phyloP scores from a whole-genome alignment of 805 yeast genomes.

The Candida endomychidarum region DNA sequence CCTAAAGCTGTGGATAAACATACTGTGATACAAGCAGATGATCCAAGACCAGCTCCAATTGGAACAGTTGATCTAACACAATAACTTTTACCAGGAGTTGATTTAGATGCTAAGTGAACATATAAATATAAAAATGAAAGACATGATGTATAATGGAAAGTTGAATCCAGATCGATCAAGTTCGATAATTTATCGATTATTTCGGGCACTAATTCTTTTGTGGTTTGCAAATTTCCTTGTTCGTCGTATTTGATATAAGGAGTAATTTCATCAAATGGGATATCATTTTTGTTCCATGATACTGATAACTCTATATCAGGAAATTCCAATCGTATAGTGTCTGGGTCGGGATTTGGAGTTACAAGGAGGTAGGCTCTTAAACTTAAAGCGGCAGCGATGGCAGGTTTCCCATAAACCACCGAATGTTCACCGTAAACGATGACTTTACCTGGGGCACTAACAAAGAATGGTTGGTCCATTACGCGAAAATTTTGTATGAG shows the following conservation, averaged over 20 bases:
- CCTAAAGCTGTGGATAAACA: slow-evolving; percentile 76
- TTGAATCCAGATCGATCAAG: slow-evolving; percentile 47
- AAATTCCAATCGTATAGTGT: slow-evolving; percentile 61
- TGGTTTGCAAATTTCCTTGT: slow-evolving; percentile 21
- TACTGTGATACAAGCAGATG: slow-evolving; percentile 88
- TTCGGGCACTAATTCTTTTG: slow-evolving; percentile 61
- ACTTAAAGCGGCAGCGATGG: slow-evolving; percentile 92
- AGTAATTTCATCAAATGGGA: slow-evolving; percentile 57
- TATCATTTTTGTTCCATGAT: slow-evolving; percentile 58
- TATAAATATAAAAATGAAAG: slow-evolving; percentile 81
- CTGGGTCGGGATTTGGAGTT: slow-evolving; percentile 41
- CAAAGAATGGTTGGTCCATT: slow-evolving; percentile 45
- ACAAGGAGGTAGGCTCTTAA: slow-evolving; percentile 80
- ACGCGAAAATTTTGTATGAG: neutral
- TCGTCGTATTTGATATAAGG: slow-evolving; percentile 17
- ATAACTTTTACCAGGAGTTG: slow-evolving; percentile 53
- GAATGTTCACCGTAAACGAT: slow-evolving; percentile 97
- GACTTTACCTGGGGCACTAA: slow-evolving; percentile 96
- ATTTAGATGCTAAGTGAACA: slow-evolving; percentile 51
- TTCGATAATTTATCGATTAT: slow-evolving; percentile 50
- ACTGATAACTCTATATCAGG: slow-evolving; percentile 75
- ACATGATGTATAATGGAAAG: slow-evolving; percentile 74
- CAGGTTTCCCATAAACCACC: slow-evolving; percentile 91
- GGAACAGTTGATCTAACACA: slow-evolving; percentile 82
- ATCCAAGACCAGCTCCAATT: slow-evolving; percentile 95